A percentile compares a stretch with the other conserved stretches of the same genome.
Conservation (phyloP, 2,329 filamentous ascomycete species). For the Colletotrichum camelliae region DNA sequence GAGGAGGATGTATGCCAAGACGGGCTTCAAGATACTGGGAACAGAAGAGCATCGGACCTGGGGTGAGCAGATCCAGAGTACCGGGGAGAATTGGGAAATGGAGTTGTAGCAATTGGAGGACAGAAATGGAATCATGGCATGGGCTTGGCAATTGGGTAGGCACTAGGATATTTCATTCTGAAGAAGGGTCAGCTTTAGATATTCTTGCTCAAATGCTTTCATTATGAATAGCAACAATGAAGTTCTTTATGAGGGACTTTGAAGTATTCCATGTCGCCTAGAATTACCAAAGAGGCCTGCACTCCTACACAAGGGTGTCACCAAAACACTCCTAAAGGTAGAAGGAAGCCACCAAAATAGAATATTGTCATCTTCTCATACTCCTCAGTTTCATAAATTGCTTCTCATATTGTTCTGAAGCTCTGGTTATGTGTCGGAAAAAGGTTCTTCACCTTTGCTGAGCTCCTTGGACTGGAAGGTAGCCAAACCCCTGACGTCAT, state of each 20-base stretch:
- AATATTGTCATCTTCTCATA: too few relatives aligned
- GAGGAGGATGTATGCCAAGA: slow-evolving; percentile 22
- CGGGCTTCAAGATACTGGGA: slow-evolving; percentile 21
- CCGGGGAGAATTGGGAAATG: slow-evolving; percentile 19
- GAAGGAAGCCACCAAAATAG: too few relatives aligned
- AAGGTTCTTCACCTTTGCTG: background rate
- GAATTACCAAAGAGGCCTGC: background rate
- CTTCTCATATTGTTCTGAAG: background rate
- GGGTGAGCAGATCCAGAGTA: background rate
- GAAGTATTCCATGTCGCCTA: rapidly evolving
- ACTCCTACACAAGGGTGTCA: background rate
- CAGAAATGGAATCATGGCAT: too few relatives aligned
- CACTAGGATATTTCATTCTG: background rate
- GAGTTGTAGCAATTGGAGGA: background rate
- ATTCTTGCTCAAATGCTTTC: background rate
- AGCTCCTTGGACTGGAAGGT: background rate
- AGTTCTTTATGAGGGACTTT: background rate
- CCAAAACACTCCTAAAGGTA: background rate
- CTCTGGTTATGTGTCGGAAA: background rate
- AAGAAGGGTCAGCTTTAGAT: background rate
- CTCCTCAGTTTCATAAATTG: too few relatives aligned
- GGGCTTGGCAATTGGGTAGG: background rate
- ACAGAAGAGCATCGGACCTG: background rate
- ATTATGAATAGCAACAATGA: background rate
- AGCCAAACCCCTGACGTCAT: background rate